These are phyloP conservation scores for Brasenia schreberi DNA, from an alignment of 164 flowering plant species.

Conservation along the genomic window DNA sequence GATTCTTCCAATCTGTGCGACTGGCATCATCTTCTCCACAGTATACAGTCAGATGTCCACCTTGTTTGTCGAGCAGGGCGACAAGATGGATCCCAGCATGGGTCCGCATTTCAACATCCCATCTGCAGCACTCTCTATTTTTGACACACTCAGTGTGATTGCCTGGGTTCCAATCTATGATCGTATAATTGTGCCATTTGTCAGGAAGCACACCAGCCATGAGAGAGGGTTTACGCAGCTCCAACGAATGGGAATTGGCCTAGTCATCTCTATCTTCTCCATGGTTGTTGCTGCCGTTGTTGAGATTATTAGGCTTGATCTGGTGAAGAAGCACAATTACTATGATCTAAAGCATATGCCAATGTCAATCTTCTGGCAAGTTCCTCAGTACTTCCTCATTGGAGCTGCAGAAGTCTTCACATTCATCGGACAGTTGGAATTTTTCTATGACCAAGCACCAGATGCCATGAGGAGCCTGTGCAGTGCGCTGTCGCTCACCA, in stretches of 20 bases:
- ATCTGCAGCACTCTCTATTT: neutral
- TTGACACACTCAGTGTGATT: neutral
- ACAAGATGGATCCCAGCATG: conserved; percentile 27
- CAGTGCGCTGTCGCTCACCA: conserved; percentile 32
- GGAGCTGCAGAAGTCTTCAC: conserved; percentile 47
- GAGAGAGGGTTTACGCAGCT: conserved; percentile 26
- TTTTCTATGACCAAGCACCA: conserved; percentile 43
- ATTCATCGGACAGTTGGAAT: conserved; percentile 36
- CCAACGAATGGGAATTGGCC: conserved; percentile 33
- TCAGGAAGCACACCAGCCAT: conserved; percentile 15
- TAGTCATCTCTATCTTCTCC: conserved; percentile 21
- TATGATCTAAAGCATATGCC: conserved; percentile 18
- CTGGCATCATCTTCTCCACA: conserved; percentile 25
- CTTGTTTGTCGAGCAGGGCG: conserved; percentile 30
- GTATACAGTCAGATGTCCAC: conserved; percentile 35
- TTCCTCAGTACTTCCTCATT: conserved; percentile 38
- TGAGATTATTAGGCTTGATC: conserved; percentile 18
- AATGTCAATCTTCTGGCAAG: conserved; percentile 31
- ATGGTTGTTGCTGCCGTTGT: conserved; percentile 22
- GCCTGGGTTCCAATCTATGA: conserved; percentile 17
- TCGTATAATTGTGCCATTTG: conserved; percentile 15
- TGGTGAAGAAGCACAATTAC: conserved; percentile 18
- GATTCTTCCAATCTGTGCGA: conserved; percentile 29
- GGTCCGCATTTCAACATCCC: conserved; percentile 8
- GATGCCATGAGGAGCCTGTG: conserved; percentile 47